Evolutionary conservation across 495 filamentous ascomycete species (phyloP).

Genomic region (Parmelia sp.): DNA sequence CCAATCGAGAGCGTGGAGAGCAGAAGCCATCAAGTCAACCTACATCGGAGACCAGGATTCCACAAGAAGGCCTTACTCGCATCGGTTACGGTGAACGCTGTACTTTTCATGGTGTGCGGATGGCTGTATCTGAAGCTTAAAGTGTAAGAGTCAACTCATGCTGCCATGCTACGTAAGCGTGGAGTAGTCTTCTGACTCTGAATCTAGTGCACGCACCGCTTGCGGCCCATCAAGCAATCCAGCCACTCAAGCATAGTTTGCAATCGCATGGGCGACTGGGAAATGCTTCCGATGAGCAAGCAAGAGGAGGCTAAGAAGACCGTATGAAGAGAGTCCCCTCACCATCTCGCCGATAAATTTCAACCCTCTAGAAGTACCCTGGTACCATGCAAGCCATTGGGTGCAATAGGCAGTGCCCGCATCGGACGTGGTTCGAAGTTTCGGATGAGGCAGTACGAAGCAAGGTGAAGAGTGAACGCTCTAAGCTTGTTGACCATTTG

Average conservation of each 20-base stretch:
- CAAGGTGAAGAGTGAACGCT: background rate
- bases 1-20: slow-evolving; percentile 14
- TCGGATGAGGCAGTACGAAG: background rate
- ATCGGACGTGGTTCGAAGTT: background rate
- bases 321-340: background rate
- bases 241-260: background rate
- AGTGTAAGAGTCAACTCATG: slow-evolving; percentile 12
- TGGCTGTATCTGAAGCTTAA: slow-evolving; percentile 21
- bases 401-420: background rate
- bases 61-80: slow-evolving; percentile 16
- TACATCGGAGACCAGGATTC: slow-evolving; percentile 22
- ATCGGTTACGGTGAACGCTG: slow-evolving; percentile 18
- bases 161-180: background rate
- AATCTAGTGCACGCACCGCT: background rate
- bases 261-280: background rate
- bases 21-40: slow-evolving; percentile 13
- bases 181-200: background rate
- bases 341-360: background rate
- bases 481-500: background rate
- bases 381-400: background rate
- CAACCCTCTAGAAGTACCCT: too few relatives aligned
- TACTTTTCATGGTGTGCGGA: slow-evolving; percentile 15
- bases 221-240: background rate
- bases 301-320: background rate
- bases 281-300: background rate